Evolutionary conservation across 2,329 filamentous ascomycete genomes (phyloP).

Genomic region (Fusarium pininemorale): DNA sequence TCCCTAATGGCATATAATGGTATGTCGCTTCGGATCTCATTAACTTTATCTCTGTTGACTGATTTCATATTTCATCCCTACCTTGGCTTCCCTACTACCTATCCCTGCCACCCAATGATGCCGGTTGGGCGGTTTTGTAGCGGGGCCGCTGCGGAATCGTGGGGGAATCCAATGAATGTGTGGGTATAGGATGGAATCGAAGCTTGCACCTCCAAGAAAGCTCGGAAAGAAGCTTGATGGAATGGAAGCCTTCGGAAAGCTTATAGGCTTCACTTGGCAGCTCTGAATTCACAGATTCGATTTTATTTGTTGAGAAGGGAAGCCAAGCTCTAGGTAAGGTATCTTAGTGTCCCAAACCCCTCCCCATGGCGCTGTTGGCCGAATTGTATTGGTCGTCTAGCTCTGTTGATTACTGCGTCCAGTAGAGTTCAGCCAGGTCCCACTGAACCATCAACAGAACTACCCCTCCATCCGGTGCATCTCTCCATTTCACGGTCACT

Average conservation of each 20-base stretch:
- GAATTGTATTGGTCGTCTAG: constrained; percentile 5
- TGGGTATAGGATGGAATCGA: not conserved
- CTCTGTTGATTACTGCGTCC: not conserved
- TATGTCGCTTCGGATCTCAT: not conserved
- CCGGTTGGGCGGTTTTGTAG: not conserved
- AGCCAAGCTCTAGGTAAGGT: not conserved
- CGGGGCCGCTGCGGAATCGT: not conserved
- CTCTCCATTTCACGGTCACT: not conserved
- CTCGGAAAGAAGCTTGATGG: not conserved
- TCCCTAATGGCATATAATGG: not conserved
- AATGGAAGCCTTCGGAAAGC: not conserved
- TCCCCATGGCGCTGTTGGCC: constrained; percentile 7
- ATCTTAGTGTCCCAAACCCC: constrained; percentile 3
- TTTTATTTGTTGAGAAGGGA: not conserved
- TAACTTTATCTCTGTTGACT: not conserved
- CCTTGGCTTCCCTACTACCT: not conserved
- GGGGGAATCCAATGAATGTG: not conserved
- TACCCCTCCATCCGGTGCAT: constrained; percentile 22
- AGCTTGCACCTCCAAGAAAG: constrained; percentile 4
- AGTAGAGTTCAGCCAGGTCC: constrained; percentile 11
- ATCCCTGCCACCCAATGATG: not conserved
- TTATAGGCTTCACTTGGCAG: constrained; percentile 1
- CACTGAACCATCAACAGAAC: constrained; percentile 1
- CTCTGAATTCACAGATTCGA: not conserved
- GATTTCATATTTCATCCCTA: not conserved